Conservation (phyloP, 2,329 filamentous ascomycete genomes). For the Whalleya microplaca region DNA sequence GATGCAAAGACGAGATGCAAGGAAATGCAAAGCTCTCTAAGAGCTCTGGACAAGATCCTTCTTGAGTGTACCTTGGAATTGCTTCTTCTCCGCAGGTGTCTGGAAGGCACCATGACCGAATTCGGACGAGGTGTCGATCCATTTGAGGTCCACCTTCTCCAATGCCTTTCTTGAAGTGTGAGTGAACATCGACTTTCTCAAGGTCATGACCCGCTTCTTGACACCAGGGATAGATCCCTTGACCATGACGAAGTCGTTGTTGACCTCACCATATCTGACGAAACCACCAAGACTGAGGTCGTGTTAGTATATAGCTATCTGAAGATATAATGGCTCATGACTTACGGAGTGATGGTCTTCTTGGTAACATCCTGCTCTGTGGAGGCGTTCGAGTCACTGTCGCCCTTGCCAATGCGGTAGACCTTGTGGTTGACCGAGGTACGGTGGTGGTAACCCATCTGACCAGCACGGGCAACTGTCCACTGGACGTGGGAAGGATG, state of each 20-base stretch:
- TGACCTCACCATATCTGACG: slow-evolving; percentile 98
- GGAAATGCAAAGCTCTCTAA: slow-evolving; percentile 45
- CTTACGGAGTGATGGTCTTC: slow-evolving; percentile 99
- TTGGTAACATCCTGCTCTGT: slow-evolving; percentile 97
- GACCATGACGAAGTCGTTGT: slow-evolving; percentile 98
- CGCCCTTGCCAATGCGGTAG: slow-evolving; percentile 95
- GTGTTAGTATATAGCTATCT: slow-evolving; percentile 38
- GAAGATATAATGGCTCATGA: slow-evolving; percentile 38
- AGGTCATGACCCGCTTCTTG: slow-evolving; percentile 99
- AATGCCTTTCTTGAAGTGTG: slow-evolving; percentile 95
- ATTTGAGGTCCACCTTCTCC: slow-evolving; percentile 99
- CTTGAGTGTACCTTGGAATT: slow-evolving; percentile 98
- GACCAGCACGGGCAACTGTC: slow-evolving; percentile 99
- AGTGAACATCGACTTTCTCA: slow-evolving; percentile 97
- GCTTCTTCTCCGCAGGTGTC: slow-evolving; percentile 96
- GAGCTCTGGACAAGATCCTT: slow-evolving; percentile 74
- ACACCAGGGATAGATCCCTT: slow-evolving; percentile 98
- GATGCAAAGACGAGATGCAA: slow-evolving; percentile 55
- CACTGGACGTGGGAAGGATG: slow-evolving; percentile 99
- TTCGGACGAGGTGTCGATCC: slow-evolving; percentile 99
- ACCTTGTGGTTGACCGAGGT: slow-evolving; percentile 99
- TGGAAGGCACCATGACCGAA: slow-evolving; percentile 99
- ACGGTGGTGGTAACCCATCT: slow-evolving; percentile 99
- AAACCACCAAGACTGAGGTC: slow-evolving; percentile 87
- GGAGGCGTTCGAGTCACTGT: slow-evolving; percentile 87